Evolutionary conservation across 2,329 filamentous ascomycete species (phyloP), one percentile per base, ranked within the genome.

Genomic region (Cadophora luteo-olivacea): DNA sequence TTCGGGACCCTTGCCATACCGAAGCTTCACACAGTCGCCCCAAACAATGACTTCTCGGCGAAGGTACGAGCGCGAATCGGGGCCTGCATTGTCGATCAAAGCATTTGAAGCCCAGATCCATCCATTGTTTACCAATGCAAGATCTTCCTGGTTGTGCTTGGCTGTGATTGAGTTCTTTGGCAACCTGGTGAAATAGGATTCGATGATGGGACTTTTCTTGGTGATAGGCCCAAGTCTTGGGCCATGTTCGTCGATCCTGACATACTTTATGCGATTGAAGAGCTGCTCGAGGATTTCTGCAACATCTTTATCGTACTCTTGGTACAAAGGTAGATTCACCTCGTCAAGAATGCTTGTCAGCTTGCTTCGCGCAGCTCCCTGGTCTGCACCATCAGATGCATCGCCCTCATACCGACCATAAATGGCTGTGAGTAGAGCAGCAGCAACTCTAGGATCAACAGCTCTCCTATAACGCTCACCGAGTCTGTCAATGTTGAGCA

Each of bases 81-180:
- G 91, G 0, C 97, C 97, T 36, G 96, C 96, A 76, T 98, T 96
- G 81, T 99, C 96, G 54, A 93, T 86, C 80, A 98, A 87, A 1
- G 96, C 95, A 81, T 98, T 97, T 6, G 95, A 95, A 68, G 93
- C 95, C 96, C 96, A 99, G 9, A 99, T 94, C 96, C 96, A 99
- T 54, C 96, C 96, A 77, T 99, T 99, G 81, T 98, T 98, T 51
- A 91, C 94, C 63, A 99, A 82, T 2, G 93, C 92, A 57, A 97
- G 85, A 54, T 94, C 91, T 67, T 91, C 90, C 1, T 89, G 85
- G 67, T 89, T 89, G 76, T 97, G 91, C 76, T 92, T 90, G 70
- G 89, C 85, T 0, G 96, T 97, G 12, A 85, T 88, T 12, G 91
- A 88, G 75, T 97, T 97, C 36, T 86, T 79, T 0, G 94, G 92